Evolutionary conservation across 1,139 yeast genomes (phyloP).

Genomic region (Taiozyma sp.): DNA sequence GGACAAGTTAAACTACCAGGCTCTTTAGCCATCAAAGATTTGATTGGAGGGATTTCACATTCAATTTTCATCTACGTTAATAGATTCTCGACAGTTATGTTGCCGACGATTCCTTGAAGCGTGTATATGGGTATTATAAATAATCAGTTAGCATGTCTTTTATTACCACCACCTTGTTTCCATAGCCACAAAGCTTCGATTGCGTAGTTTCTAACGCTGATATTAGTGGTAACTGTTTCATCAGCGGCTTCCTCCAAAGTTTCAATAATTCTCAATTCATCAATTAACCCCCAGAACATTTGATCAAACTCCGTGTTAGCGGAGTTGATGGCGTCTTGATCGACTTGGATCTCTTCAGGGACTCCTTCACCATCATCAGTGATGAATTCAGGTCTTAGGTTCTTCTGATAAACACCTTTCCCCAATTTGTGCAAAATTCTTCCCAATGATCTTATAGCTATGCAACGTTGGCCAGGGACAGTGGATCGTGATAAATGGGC

Average conservation of each 20-base stretch:
- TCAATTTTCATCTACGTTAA: neutral
- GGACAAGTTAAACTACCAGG: conserved; percentile 33
- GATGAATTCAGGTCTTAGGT: conserved; percentile 41
- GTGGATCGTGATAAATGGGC: conserved; percentile 78
- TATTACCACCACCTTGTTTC: conserved; percentile 71
- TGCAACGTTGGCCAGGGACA: conserved; percentile 78
- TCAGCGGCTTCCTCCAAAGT: conserved; percentile 71
- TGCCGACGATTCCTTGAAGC: neutral
- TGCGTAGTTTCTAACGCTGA: conserved; percentile 82
- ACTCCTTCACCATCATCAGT: conserved; percentile 29
- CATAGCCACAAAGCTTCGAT: conserved; percentile 93
- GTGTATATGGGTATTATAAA: neutral
- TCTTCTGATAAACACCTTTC: conserved; percentile 40
- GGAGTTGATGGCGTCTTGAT: conserved; percentile 32
- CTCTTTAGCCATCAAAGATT: conserved; percentile 20
- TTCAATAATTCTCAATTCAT: conserved; percentile 62
- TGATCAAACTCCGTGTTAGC: conserved; percentile 49
- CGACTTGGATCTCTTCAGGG: conserved; percentile 29
- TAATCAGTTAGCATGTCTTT: conserved; percentile 20
- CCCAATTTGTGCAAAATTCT: conserved; percentile 81
- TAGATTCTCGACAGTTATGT: neutral
- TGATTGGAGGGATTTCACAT: neutral
- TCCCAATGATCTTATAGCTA: conserved; percentile 85
- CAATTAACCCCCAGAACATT: conserved; percentile 74
- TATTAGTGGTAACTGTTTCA: conserved; percentile 57